These are phyloP conservation scores for Paracamarosporium sp. DNA, from an alignment of 2,329 filamentous ascomycete genomes.

Conservation along the genomic window DNA sequence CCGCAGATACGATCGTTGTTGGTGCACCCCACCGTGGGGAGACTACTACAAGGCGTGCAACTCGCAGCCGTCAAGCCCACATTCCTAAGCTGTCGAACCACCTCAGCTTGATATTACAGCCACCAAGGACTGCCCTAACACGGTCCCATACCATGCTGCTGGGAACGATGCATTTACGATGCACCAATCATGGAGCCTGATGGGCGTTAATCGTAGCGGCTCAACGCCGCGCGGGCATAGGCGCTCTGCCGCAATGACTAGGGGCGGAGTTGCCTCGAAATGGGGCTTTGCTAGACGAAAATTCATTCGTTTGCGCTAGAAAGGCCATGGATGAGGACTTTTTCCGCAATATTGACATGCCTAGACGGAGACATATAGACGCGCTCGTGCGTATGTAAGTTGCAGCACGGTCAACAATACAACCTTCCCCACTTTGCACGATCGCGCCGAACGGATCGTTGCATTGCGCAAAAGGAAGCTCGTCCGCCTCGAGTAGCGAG, in stretches of 20 bases:
- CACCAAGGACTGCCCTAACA: not conserved
- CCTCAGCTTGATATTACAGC: not conserved
- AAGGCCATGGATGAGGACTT: not conserved
- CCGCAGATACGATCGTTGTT: not conserved
- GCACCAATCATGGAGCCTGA: not conserved
- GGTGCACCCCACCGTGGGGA: not conserved
- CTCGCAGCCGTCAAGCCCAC: not conserved
- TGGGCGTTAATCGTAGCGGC: not conserved
- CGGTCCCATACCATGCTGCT: not conserved
- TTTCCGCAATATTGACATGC: not conserved
- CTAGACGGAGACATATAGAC: not conserved
- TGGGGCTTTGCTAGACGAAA: not conserved
- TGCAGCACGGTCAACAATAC: not conserved
- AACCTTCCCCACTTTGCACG: not conserved
- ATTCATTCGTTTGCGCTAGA: not conserved
- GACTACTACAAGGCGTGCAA: not conserved
- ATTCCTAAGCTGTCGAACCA: not conserved
- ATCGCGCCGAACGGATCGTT: not conserved
- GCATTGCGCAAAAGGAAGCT: not conserved
- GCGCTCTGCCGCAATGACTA: not conserved
- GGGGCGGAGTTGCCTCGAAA: slow-evolving; percentile 6
- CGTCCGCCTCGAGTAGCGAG: not conserved
- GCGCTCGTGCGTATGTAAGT: not conserved
- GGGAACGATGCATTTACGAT: slow-evolving; percentile 1
- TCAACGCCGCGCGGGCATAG: no score